Base-by-base conservation (phyloP, 2,329 filamentous ascomycete genomes). In the Verticillium nubilum region DNA sequence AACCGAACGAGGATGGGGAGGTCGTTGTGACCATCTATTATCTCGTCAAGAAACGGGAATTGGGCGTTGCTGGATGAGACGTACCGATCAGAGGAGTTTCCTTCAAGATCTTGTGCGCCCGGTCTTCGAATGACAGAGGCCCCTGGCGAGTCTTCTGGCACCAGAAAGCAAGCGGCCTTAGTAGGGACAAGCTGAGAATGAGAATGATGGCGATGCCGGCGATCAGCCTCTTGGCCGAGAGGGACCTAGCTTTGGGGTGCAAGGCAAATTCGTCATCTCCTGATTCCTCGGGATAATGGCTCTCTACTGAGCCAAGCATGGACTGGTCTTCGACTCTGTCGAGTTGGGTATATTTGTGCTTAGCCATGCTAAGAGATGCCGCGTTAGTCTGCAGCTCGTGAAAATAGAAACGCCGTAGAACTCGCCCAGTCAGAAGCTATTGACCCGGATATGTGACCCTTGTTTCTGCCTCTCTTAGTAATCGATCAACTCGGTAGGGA, bases 21-120 rank as follows among this genome's bases (percentile, higher is more conserved):
- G 71, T 98, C 94, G 74, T 96, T 89, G 71, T 97, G 93, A 1
- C 93, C 93, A 73, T 97, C 93, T 93, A 64, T 2, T 26, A 50
- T 47, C 33, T 53, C 29, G 54, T 28, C 57, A 19, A 33, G 23
- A 42, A 10, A 23, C 15, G 17, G 28, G 13, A 61, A 61, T 28
- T 6, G 13, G 19, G 9, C 6, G 5, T 13, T 15, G 13, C 13
- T 54, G 47, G 60, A 42, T 29, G 4, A 5, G 31, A 17, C 63
- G 5, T 73, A 83, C 80, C 80, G 62, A 84, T 82, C 64, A 84
- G 68, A 2, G 81, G 80, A 1, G 75, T 80, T 5, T 70, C 63
- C 5, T 72, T 70, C 31, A 84, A 72, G 33, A 84, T 79, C 33
- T 69, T 69, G 35, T 73, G 74, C 47, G 80, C 80, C 37, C 80